Evolutionary conservation across 768 basidiomycete genomes (phyloP).

Genomic region (Suillus decipiens): DNA sequence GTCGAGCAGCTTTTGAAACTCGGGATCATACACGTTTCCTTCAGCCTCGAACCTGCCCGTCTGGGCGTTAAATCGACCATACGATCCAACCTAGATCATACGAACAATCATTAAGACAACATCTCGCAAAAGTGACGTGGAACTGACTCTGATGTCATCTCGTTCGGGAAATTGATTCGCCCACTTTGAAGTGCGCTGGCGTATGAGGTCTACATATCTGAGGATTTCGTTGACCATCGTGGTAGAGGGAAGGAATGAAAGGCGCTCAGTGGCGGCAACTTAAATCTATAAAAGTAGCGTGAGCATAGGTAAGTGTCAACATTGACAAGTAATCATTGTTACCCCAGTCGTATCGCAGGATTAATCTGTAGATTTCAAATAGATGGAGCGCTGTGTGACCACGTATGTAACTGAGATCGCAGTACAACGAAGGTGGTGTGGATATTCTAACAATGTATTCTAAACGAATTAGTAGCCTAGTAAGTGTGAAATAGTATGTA

Average conservation of each 20-base stretch:
- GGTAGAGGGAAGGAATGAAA: constrained; percentile 1
- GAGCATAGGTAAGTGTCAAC: constrained; percentile 3
- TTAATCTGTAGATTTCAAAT: neutral
- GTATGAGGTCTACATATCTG: constrained; percentile 39
- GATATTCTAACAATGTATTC: neutral
- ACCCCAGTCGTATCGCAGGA: neutral
- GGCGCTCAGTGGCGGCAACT: neutral
- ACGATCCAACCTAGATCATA: constrained; percentile 29
- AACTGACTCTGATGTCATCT: constrained; percentile 30
- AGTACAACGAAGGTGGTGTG: neutral
- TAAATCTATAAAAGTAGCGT: constrained; percentile 1
- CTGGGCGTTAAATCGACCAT: constrained; percentile 26
- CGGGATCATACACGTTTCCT: constrained; percentile 26
- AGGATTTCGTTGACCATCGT: neutral
- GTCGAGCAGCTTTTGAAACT: constrained; percentile 16
- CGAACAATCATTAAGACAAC: neutral
- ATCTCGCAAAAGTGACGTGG: neutral
- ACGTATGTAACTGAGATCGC: neutral
- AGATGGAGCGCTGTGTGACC: neutral
- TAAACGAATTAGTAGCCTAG: neutral
- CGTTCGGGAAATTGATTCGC: constrained; percentile 39
- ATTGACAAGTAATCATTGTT: neutral
- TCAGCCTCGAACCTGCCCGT: constrained; percentile 30
- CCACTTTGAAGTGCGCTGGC: constrained; percentile 34
- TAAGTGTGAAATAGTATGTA: neutral